Percentiles rank a stretch among this genome's conserved stretches.
Conservation (phyloP, 2,329 filamentous ascomycete species). For the Hypoxylon sp. region DNA sequence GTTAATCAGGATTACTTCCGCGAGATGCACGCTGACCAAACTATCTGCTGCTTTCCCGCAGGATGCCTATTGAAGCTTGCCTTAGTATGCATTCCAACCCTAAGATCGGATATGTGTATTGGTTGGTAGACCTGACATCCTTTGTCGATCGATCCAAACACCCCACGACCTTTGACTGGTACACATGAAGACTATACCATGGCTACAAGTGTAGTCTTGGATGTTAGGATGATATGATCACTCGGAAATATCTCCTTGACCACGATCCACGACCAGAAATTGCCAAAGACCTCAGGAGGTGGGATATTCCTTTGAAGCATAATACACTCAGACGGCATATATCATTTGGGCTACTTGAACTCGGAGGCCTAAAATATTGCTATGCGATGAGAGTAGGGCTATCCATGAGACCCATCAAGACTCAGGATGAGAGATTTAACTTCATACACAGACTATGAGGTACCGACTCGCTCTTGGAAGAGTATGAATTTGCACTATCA, state of each 20-base stretch:
- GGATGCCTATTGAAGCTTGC: slow-evolving; percentile 30
- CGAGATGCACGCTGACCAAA: slow-evolving; percentile 33
- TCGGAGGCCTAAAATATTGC: not conserved
- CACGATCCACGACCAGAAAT: slow-evolving; percentile 6
- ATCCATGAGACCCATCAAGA: not conserved
- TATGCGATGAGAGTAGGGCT: not conserved
- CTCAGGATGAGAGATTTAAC: not conserved
- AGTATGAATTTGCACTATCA: not conserved
- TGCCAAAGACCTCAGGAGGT: not conserved
- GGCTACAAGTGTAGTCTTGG: not conserved
- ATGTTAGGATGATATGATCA: slow-evolving; percentile 4
- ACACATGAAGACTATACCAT: slow-evolving; percentile 12
- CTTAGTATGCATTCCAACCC: slow-evolving; percentile 37
- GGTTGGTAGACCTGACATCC: slow-evolving; percentile 19
- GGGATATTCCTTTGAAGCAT: not conserved
- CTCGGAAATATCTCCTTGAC: slow-evolving; percentile 11
- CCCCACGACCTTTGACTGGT: slow-evolving; percentile 11
- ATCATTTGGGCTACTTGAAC: not conserved
- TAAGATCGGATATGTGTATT: slow-evolving; percentile 33
- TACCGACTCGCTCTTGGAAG: not conserved
- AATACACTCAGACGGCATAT: not conserved
- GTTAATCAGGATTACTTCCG: slow-evolving; percentile 42
- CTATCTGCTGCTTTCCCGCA: slow-evolving; percentile 39
- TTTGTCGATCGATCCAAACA: slow-evolving; percentile 28
- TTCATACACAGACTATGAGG: not conserved